Evolutionary conservation across 1,139 yeast species (phyloP).

Genomic region (Candida pseudoviswanathii): DNA sequence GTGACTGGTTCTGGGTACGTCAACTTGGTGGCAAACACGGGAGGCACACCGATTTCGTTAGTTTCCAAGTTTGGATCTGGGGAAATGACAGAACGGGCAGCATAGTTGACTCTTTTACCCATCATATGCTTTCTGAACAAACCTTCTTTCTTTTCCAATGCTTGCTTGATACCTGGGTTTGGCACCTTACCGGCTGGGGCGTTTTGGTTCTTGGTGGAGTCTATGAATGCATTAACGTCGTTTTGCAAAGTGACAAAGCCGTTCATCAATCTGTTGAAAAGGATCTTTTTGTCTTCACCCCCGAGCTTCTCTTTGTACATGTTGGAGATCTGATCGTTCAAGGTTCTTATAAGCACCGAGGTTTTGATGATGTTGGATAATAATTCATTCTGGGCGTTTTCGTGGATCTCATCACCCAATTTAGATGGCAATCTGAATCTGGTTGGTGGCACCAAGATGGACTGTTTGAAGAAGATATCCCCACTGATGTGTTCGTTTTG

Average conservation of each 20-base stretch:
- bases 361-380: conserved; percentile 80
- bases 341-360: conserved; percentile 79
- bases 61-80: conserved; percentile 99
- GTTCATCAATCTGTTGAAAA: conserved; percentile 90
- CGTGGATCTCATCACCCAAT: conserved; percentile 94
- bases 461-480: conserved; percentile 89
- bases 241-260: conserved; percentile 93
- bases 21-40: conserved; percentile 92
- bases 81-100: conserved; percentile 98
- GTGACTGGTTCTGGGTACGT: conserved; percentile 99
- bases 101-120: conserved; percentile 99
- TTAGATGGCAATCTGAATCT: conserved; percentile 96
- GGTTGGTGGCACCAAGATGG: conserved; percentile 93
- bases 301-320: conserved; percentile 64
- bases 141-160: conserved; percentile 81
- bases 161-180: conserved; percentile 80
- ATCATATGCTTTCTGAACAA: conserved; percentile 98
- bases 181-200: conserved; percentile 72
- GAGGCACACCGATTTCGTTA: conserved; percentile 98
- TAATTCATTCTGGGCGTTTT: conserved; percentile 89
- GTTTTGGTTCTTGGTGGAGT: conserved; percentile 82
- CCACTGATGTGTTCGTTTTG: conserved; percentile 56
- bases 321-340: conserved; percentile 74
- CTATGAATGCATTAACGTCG: conserved; percentile 92
- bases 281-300: conserved; percentile 64